Base-by-base conservation (phyloP, 148 eudicot genomes). In the Rhododendron simsii region DNA sequence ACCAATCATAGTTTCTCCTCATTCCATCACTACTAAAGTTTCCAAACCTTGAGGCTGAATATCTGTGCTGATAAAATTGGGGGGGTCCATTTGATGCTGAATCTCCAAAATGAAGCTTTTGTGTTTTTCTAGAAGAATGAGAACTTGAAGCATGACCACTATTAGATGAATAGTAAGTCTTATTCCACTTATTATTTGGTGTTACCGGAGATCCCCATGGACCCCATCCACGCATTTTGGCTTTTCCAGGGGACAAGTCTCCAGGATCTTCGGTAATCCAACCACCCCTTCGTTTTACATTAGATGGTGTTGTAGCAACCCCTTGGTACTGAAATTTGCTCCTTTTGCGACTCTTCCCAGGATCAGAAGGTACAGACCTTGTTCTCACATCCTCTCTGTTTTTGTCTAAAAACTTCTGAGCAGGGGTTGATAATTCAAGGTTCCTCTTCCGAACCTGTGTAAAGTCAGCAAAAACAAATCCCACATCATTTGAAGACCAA, bases 181-280 rank as follows among this genome's bases (percentile, higher is more conserved):
- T 87, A 82, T 87, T 88, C 81, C 86, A 86, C 67, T 80, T 90
- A 69, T 85, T 78, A 28, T 21, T 89, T 14, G 96, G 94, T 14
- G 98, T 92, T 45, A 88, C 74, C 6, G 93, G 93, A 87, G 99
- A 91, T 88, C 88, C 90, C 95, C 61, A 91, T 26, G 99, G 91
- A 87, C 88, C 90, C 95, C 61, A 91, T 26, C 84, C 85, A 84
- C 61, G 79, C 67, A 30, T 15, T 23, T 78, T 86, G 83, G 76
- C 59, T 37, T 78, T 85, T 55, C 76, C 76, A 39, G 39, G 89
- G 78, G 89, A 84, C n/a, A 69, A 69, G 85, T 94, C 93, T 83
- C 86, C 88, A 47, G 95, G 90, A 83, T 98, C 90, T 87, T 94
- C 95, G 20, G 92, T 89, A 69, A 77, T 92, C 95, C 98, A 97